Base-by-base conservation (phyloP, 2,329 filamentous ascomycete species). In the Purpureocillium takamizusanense region DNA sequence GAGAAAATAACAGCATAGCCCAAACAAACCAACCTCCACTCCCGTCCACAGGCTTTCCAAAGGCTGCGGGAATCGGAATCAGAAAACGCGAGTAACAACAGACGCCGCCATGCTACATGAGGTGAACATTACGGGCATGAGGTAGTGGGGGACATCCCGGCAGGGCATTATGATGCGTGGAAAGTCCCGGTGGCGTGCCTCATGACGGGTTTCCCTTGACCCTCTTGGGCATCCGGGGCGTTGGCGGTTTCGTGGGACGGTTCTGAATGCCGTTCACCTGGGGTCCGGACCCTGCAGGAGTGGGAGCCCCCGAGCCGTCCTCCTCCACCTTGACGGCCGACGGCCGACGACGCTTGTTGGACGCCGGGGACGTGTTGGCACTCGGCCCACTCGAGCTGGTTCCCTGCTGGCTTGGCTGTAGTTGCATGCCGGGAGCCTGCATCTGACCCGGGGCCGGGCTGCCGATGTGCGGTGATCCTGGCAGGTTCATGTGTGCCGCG, bases 391-490 rank as follows among this genome's bases (percentile, higher is more conserved):
- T 78, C 9, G 78, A 81, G 54, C 65, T 76, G 25, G 78, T 80
- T 30, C 78, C 79, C 53, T 83, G 79, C 54, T 82, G 78, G 53
- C 78, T 82, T 46, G 76, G 74, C 54, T 83, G 78, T 43, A 78
- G 63, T 54, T 78, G 75, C 78, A 83, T 83, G 44, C 68, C 67
- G 16, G 78, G 78, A 37, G 77, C 75, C 55, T 78, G 75, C 69
- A 81, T 78, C 37, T 72, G 67, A 13, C 72, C 76, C 12, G 73
- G 70, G 14, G 75, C 76, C 8, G 79, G 79, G 53, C 76, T 81
- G 38, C 74, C 70, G 40, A 67, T 51, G 38, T 78, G 76, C 36
- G 77, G 77, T 12, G 78, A 81, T 13, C 75, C 77, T 21, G 78
- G 76, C 4, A 81, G 66, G 49, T 74, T 69, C 46, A 79, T 69